Conservation (phyloP, 2,329 filamentous ascomycete genomes). For the Cercospora citrullina region DNA sequence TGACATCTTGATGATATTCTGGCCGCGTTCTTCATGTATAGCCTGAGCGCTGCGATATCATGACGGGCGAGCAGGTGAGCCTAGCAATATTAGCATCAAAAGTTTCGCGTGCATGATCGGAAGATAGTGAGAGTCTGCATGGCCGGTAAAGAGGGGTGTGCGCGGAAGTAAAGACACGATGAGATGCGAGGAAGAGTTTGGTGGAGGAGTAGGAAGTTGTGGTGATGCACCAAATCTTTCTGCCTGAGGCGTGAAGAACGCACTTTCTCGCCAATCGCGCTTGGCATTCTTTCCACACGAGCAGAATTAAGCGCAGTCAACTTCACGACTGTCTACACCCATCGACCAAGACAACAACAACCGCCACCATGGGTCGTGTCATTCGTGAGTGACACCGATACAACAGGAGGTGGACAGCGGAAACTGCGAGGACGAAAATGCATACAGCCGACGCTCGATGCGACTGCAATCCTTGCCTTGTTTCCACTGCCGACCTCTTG, state of each 20-base stretch:
- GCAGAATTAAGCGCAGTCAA: constrained; percentile 8
- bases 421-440: constrained; percentile 8
- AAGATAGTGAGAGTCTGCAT: background rate
- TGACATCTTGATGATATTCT: background rate
- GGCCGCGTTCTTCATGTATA: background rate
- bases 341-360: constrained; percentile 19
- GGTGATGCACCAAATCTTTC: background rate
- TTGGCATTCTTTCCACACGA: constrained; percentile 6
- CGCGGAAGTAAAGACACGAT: background rate
- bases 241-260: constrained; percentile 6
- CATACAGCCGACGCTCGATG: constrained; percentile 3
- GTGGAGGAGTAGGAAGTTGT: constrained; percentile 11
- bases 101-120: background rate
- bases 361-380: constrained; percentile 20
- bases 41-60: background rate
- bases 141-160: background rate
- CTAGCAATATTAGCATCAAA: constrained; percentile 2
- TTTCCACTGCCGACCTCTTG: constrained; percentile 6
- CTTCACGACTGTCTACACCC: constrained; percentile 14
- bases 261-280: constrained; percentile 4
- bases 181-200: background rate
- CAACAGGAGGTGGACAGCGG: constrained; percentile 3
- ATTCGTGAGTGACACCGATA: constrained; percentile 18
- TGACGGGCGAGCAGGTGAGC: background rate
- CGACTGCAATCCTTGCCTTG: background rate